Conservation (phyloP, 805 yeast species). For the Candida easanensis region DNA sequence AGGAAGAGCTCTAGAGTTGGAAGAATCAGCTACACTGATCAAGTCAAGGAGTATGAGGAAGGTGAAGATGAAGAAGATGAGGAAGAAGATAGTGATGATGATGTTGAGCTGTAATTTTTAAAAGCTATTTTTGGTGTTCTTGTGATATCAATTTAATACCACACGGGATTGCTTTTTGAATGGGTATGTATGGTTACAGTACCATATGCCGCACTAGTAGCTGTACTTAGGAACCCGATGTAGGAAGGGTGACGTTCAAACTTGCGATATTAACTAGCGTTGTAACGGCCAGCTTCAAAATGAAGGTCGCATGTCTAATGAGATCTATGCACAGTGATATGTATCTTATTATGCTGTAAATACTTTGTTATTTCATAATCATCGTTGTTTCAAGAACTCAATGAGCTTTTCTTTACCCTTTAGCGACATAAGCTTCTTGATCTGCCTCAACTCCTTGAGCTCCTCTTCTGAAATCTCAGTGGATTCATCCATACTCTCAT, state of each 20-base stretch:
- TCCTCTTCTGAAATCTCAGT: slow-evolving; percentile 36
- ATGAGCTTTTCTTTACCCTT: slow-evolving; percentile 71
- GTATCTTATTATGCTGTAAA: background rate
- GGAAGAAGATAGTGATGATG: slow-evolving; percentile 6
- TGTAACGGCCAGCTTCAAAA: no score
- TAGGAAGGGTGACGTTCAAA: no score
- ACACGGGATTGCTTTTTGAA: no score
- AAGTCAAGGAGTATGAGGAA: slow-evolving; percentile 18
- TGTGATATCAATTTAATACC: no score
- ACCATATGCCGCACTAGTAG: no score
- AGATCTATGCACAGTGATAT: no score
- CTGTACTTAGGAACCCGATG: no score
- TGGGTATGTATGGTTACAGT: no score
- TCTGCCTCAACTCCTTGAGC: slow-evolving; percentile 46
- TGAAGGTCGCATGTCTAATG: no score
- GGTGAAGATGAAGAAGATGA: slow-evolving; percentile 19
- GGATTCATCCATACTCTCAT: background rate
- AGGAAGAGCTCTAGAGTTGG: slow-evolving; percentile 43
- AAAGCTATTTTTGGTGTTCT: no score
- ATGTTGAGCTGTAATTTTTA: background rate
- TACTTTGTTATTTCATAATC: background rate
- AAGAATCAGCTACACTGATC: slow-evolving; percentile 35
- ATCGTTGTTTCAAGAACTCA: slow-evolving; percentile 44
- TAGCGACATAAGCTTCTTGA: slow-evolving; percentile 58
- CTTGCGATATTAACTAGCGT: no score